Evolutionary conservation across 805 yeast genomes (phyloP), one percentile per base, ranked within the genome.

Genomic region (Ogataea sp.): DNA sequence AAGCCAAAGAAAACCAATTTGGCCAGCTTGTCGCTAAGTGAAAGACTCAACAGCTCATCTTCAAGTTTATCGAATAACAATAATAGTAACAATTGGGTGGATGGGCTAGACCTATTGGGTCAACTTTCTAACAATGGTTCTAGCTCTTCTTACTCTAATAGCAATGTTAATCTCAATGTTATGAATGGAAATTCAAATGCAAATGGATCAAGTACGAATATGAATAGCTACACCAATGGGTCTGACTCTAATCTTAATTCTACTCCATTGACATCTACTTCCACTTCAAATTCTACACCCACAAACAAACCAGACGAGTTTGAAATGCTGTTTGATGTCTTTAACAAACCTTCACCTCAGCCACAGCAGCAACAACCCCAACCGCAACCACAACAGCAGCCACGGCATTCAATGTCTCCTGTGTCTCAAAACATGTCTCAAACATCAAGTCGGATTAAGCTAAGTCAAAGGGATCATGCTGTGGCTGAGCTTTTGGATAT

Each of bases 401-500:
- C 10, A 15, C 13, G 26, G n/a, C n/a, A n/a, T n/a, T n/a, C 17
- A 20, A 20, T 5, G 20, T 6, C 11, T 5, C 34, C 25, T 16
- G 16, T 6, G n/a, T 26, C 20, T 6, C 34, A 20, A 6, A 13
- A 3, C 34, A 15, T 7, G 6, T 17, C n/a, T 17, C 34, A 15
- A 17, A 31, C 20, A 17, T 14, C 18, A 20, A 16, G 14, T 31
- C 37, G 45, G n/a, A 30, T 32, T 6, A 32, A 32, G 17, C 4
- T 32, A 11, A 52, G 42, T 28, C 23, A 33, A 23, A 55, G 58
- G 34, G 83, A 78, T 46, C 62, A 61, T 32, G 67, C 76, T 1
- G 53, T 84, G 15, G 90, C 90, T 0, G 83, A 78, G 47, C 64
- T 85, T 32, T 59, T 83, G 2, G 93, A 85, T 43, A 86, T 86